Evolutionary conservation across 345 rosid genomes (phyloP).

Genomic region (Raphanus sativus): DNA sequence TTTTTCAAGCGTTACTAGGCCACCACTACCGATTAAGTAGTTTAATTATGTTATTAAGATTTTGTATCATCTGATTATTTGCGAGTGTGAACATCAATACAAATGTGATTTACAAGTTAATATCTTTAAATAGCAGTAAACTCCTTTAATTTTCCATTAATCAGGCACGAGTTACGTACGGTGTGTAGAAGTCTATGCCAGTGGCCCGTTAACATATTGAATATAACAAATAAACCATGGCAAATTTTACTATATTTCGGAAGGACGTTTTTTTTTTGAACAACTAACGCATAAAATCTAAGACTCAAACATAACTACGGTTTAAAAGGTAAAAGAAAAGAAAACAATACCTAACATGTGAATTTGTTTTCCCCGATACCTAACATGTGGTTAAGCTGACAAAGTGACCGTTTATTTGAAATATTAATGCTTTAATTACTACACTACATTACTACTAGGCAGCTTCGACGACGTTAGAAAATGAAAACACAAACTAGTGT

Average conservation of each 20-base stretch:
- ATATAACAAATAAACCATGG: neutral
- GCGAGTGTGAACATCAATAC: conserved; percentile 21
- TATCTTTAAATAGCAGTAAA: neutral
- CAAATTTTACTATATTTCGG: neutral
- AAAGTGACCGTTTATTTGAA: conserved; percentile 36
- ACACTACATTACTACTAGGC: neutral
- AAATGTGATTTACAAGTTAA: conserved; percentile 21
- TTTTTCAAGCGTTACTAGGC: too few species aligned
- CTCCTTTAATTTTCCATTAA: neutral
- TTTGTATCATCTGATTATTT: conserved; percentile 7
- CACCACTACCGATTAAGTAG: too few species aligned
- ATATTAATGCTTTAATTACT: neutral
- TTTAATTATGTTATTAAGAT: conserved; percentile 8
- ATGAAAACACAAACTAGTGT: conserved; percentile 12
- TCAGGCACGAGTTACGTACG: conserved; percentile 12
- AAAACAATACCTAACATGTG: conserved; percentile 18
- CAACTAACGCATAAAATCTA: neutral
- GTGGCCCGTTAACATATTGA: conserved; percentile 15
- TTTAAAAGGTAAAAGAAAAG: neutral
- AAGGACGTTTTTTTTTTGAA: neutral
- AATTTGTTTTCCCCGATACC: neutral
- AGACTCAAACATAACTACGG: neutral
- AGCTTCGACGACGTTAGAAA: conserved; percentile 27
- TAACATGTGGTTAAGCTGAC: conserved; percentile 43
- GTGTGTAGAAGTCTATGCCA: conserved; percentile 11